Conservation (phyloP, 208 protist genomes). For the Lotmaria passim region DNA sequence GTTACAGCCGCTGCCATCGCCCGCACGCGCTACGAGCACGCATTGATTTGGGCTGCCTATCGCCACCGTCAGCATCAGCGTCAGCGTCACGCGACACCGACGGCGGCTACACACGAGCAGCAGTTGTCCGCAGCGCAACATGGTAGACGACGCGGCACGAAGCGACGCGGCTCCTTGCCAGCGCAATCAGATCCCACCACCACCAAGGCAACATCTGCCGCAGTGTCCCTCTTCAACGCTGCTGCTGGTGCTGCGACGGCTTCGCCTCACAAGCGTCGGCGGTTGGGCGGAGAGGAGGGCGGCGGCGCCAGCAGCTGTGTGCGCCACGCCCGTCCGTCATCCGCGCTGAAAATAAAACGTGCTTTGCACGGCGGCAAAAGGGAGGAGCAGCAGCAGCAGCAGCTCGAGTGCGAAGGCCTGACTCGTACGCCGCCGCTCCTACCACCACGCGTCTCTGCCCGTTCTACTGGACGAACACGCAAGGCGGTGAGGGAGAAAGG, state of each 20-base stretch:
- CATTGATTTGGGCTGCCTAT: slow-evolving; percentile 28
- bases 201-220: not conserved
- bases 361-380: not conserved
- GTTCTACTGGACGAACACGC: not conserved
- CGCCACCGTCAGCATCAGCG: slow-evolving; percentile 1
- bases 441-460: not conserved
- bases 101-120: not conserved
- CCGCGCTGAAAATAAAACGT: not conserved
- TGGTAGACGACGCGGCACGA: not conserved
- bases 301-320: not conserved
- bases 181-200: not conserved
- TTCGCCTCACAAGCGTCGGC: slow-evolving; percentile 21
- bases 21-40: slow-evolving; percentile 33
- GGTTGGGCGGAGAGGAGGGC: not conserved
- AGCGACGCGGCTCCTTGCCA: not conserved
- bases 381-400: not conserved
- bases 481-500: not conserved
- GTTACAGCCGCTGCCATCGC: slow-evolving; percentile 55
- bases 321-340: not conserved
- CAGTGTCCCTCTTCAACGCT: slow-evolving; percentile 18
- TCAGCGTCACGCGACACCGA: slow-evolving; percentile 2
- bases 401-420: not conserved
- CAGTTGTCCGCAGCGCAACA: not conserved
- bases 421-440: not conserved
- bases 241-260: not conserved